Base-by-base conservation (phyloP, 257 asterid genomes). In the Nicotiana undulata region DNA sequence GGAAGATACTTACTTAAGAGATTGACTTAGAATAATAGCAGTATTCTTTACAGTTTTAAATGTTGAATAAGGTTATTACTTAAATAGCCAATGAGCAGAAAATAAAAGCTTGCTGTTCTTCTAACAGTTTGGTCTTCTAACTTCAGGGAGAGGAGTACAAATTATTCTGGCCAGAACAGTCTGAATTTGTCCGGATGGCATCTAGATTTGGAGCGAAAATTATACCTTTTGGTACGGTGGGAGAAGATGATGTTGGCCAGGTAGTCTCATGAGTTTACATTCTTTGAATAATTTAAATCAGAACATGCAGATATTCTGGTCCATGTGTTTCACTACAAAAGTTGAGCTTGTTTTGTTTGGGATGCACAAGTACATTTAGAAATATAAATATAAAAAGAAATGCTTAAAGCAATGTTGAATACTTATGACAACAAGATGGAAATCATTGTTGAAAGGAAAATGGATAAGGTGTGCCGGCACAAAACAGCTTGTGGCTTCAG, bases 171-270 rank as follows among this genome's bases (percentile, higher is more conserved):
- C 98, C 98, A 12, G 97, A 93, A 60, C 93, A 89, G 67, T 87
- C 98, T 1, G 98, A 95, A 87, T 95, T 95, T 86, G 97, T 95
- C 37, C 90, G 98, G 79, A 93, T 95, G 97, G 98, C 98, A 5
- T 94, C 94, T 6, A 90, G 85, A 83, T 95, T 95, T 86, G 98
- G 98, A 84, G 97, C 98, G 22, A 95, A 92, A 86, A 95, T 95
- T 81, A 46, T 95, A 53, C 98, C 98, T 18, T 95, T 95, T 84
- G 97, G 98, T 77, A 80, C 86, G 11, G 97, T 95, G 56, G 98
- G 98, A 66, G 98, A 93, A 88, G 98, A 95, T 86, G 98, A 95
- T 83, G 12, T 95, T 72, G 87, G 93, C 53, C 88, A 93, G 65
- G 98, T 70, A 70, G 20, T 74, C 59, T 63, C 44, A 64, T 63